phyloP scores from a whole-genome alignment of 495 filamentous ascomycete species.

The Aspergillus bertholletiae region DNA sequence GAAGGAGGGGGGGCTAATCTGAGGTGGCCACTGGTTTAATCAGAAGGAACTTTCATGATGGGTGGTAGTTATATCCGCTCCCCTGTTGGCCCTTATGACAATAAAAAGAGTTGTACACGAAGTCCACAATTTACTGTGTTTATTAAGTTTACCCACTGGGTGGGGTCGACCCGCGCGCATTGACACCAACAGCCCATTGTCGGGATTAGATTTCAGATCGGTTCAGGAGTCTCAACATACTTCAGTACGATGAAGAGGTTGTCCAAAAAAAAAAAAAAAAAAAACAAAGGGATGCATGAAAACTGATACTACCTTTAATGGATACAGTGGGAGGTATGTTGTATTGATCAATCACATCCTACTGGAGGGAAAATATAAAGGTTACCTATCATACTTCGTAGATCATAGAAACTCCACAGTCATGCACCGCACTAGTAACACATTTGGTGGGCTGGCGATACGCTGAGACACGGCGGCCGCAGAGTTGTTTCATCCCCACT shows the following conservation, averaged over 20 bases:
- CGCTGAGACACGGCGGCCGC: slow-evolving; percentile 14
- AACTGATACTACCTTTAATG: neutral
- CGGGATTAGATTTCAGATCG: neutral
- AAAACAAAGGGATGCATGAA: too few relatives aligned
- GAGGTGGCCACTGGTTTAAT: neutral
- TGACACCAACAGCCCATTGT: neutral
- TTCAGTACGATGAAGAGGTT: neutral
- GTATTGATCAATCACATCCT: neutral
- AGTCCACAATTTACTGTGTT: neutral
- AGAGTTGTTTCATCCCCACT: slow-evolving; percentile 20
- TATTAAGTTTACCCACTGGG: neutral
- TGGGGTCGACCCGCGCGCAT: neutral
- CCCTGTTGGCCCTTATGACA: too few relatives aligned
- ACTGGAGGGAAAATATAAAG: neutral
- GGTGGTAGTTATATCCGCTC: neutral
- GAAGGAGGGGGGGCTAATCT: neutral
- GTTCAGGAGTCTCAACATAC: neutral
- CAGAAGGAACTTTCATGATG: too few relatives aligned
- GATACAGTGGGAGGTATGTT: neutral
- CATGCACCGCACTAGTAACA: neutral
- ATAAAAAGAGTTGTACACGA: too few relatives aligned
- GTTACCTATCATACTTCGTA: neutral
- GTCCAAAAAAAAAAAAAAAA: neutral
- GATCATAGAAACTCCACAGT: neutral
- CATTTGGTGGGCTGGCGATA: neutral